Conservation (phyloP, 2,329 filamentous ascomycete species). For the Aspergillus sp. region DNA sequence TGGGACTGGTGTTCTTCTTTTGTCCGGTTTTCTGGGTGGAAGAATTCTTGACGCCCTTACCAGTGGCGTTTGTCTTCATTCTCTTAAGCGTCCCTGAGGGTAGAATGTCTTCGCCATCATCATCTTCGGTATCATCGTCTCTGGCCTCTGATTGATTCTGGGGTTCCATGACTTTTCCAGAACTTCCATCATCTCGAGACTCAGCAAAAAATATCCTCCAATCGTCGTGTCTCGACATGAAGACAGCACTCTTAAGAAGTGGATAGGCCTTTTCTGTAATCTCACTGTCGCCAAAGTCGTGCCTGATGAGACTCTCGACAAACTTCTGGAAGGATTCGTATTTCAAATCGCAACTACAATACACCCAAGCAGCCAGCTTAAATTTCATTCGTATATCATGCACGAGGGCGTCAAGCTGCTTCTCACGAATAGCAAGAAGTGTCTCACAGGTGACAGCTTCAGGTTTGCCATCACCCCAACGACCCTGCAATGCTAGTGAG, state of each 20-base stretch:
- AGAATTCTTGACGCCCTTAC: background rate
- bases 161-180: background rate
- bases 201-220: slow-evolving; percentile 24
- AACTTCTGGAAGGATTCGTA: slow-evolving; percentile 23
- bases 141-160: background rate
- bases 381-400: slow-evolving; percentile 17
- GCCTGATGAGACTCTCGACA: slow-evolving; percentile 17
- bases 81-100: background rate
- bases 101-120: background rate
- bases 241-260: slow-evolving; percentile 15
- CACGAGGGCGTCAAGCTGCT: slow-evolving; percentile 17
- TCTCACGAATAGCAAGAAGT: slow-evolving; percentile 20
- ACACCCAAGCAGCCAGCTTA: slow-evolving; percentile 25
- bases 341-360: slow-evolving; percentile 14
- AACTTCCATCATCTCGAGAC: background rate
- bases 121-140: background rate
- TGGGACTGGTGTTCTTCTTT: background rate
- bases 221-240: slow-evolving; percentile 15
- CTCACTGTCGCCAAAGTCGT: slow-evolving; percentile 23
- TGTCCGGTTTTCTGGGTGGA: background rate
- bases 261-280: slow-evolving; percentile 17
- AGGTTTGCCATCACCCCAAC: slow-evolving; percentile 21
- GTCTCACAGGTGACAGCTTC: slow-evolving; percentile 25
- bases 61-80: background rate
- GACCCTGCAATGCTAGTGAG: slow-evolving; percentile 25